A percentile compares a stretch with the other conserved stretches of the same genome.
phyloP scores from a whole-genome alignment of 2,329 filamentous ascomycete species.

The Emmonsia crescens region DNA sequence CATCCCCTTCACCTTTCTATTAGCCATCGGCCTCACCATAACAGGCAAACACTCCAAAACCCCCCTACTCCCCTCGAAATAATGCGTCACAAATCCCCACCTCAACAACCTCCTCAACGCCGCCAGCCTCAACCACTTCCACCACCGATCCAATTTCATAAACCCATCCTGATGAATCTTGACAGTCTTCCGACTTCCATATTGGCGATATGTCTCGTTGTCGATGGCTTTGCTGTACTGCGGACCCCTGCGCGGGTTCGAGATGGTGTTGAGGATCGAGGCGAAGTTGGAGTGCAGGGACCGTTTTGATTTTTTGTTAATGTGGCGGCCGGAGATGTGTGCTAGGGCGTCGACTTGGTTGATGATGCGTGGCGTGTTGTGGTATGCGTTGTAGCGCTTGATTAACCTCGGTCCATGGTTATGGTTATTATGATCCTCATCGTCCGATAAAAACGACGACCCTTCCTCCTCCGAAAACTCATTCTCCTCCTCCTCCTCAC shows the following conservation, averaged over 20 bases:
- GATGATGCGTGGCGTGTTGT: slow-evolving; percentile 51
- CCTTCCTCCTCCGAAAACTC: slow-evolving; percentile 36
- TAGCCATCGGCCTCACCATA: slow-evolving; percentile 20
- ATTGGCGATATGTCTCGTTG: slow-evolving; percentile 47
- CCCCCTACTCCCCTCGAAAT: slow-evolving; percentile 48
- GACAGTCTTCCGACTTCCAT: slow-evolving; percentile 53
- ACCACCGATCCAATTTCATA: slow-evolving; percentile 61
- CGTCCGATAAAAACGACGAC: slow-evolving; percentile 21
- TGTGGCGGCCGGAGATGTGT: slow-evolving; percentile 48
- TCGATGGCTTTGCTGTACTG: slow-evolving; percentile 55
- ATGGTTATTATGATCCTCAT: slow-evolving; percentile 20
- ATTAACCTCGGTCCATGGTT: slow-evolving; percentile 36
- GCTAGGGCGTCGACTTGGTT: slow-evolving; percentile 50
- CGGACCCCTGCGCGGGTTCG: slow-evolving; percentile 56
- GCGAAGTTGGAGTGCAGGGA: slow-evolving; percentile 55
- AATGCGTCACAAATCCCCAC: slow-evolving; percentile 53
- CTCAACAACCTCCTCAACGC: slow-evolving; percentile 50
- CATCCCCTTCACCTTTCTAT: slow-evolving; percentile 13
- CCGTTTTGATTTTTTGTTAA: slow-evolving; percentile 58
- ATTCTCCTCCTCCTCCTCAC: slow-evolving; percentile 31
- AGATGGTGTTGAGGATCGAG: slow-evolving; percentile 55
- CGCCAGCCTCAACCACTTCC: slow-evolving; percentile 57
- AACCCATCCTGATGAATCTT: slow-evolving; percentile 48
- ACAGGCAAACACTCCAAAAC: slow-evolving; percentile 50
- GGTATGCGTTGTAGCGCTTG: slow-evolving; percentile 58